Percentiles rank a stretch among this genome's conserved stretches.
Evolutionary conservation across 352 stramenopile species (phyloP).

Genomic region (Pythium coloratum): DNA sequence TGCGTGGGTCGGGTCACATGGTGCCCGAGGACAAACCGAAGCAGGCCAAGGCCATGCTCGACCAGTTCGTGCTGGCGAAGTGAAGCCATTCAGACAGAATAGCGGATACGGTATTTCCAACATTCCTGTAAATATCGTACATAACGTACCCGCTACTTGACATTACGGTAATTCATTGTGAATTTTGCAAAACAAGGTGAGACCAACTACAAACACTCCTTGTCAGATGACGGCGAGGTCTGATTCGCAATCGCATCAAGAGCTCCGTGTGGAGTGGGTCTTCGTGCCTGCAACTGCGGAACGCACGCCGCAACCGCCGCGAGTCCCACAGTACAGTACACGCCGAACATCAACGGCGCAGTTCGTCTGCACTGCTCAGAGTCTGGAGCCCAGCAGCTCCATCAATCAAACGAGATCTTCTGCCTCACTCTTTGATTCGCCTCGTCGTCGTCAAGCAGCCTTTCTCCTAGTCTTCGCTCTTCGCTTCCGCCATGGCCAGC

Average conservation of each 20-base stretch:
- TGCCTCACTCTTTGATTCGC: background rate
- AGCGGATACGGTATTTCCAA: no score
- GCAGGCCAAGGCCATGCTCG: slow-evolving; percentile 27
- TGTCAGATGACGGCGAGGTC: background rate
- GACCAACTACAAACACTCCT: background rate
- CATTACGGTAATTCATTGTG: background rate
- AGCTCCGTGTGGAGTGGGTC: background rate
- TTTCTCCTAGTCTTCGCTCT: background rate
- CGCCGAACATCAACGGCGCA: background rate
- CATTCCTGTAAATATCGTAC: no score
- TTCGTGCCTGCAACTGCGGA: background rate
- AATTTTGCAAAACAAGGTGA: background rate
- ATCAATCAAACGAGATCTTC: background rate
- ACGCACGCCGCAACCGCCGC: background rate
- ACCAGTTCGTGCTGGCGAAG: slow-evolving; percentile 25
- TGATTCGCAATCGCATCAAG: slow-evolving; percentile 6
- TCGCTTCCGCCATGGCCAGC: background rate
- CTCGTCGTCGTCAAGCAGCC: background rate
- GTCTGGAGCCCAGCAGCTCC: background rate
- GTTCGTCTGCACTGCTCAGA: background rate
- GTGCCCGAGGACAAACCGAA: slow-evolving; percentile 55
- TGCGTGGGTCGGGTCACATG: slow-evolving; percentile 71
- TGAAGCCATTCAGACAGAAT: background rate
- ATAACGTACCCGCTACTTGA: background rate
- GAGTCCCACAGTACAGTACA: background rate